These are phyloP conservation scores for Coprinopsis strossmayeri DNA, from an alignment of 768 basidiomycete genomes.

Conservation along the genomic window DNA sequence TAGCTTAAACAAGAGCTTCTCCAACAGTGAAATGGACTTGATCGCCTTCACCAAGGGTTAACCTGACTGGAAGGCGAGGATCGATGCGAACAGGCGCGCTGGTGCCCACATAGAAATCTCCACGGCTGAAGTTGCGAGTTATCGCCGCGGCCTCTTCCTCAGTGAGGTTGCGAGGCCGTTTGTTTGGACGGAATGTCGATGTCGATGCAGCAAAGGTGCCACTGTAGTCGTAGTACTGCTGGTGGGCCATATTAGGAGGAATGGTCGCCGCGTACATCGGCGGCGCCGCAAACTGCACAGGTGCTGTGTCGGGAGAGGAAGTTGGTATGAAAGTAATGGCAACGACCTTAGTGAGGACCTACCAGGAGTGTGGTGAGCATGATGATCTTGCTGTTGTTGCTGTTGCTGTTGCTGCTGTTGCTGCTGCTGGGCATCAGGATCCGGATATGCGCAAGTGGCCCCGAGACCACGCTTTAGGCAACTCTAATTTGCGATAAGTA, in stretches of 20 bases:
- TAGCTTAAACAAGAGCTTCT: slow-evolving; percentile 30
- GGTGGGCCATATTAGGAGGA: slow-evolving; percentile 46
- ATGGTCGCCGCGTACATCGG: slow-evolving; percentile 45
- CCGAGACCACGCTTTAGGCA: slow-evolving; percentile 79
- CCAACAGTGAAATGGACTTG: slow-evolving; percentile 63
- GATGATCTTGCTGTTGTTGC: slow-evolving; percentile 23
- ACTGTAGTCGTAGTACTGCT: slow-evolving; percentile 78
- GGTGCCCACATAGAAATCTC: slow-evolving; percentile 76
- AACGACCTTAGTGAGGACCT: slow-evolving; percentile 4
- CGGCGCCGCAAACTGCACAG: slow-evolving; percentile 36
- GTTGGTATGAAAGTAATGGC: slow-evolving; percentile 2
- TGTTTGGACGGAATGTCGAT: slow-evolving; percentile 73
- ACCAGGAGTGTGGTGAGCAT: slow-evolving; percentile 35
- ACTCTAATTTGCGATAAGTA: slow-evolving; percentile 38
- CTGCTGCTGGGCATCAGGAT: slow-evolving; percentile 48
- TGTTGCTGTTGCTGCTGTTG: slow-evolving; percentile 13
- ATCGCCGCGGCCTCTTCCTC: slow-evolving; percentile 82
- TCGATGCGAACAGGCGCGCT: slow-evolving; percentile 82
- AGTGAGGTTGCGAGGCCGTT: slow-evolving; percentile 72
- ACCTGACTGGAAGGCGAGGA: slow-evolving; percentile 69
- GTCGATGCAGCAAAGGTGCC: slow-evolving; percentile 63
- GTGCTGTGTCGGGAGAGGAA: slow-evolving; percentile 18
- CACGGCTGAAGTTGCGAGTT: slow-evolving; percentile 73
- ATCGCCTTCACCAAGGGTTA: slow-evolving; percentile 77
- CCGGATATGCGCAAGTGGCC: slow-evolving; percentile 65